A percentile compares a stretch with the other conserved stretches of the same genome.
These are phyloP conservation scores for Hymenoscyphus scutula DNA, from an alignment of 2,329 filamentous ascomycete genomes.

Conservation along the genomic window DNA sequence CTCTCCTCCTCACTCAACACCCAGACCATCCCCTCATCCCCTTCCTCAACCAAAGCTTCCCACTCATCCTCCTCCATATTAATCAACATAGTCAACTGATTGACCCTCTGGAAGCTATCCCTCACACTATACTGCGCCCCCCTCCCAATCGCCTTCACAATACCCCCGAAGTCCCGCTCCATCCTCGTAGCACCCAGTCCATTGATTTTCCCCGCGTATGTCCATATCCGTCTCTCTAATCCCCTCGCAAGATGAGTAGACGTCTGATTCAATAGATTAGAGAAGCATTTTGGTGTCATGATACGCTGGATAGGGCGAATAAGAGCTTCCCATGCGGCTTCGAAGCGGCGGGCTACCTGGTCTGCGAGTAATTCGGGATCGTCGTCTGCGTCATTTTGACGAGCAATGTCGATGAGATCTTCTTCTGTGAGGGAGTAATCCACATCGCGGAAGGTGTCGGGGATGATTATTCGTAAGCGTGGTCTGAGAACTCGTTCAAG, in stretches of 20 bases:
- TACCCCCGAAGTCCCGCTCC: conserved; percentile 77
- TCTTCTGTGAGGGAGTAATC: conserved; percentile 74
- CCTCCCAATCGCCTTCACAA: conserved; percentile 65
- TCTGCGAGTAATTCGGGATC: conserved; percentile 55
- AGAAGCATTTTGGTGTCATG: conserved; percentile 74
- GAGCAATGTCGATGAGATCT: conserved; percentile 55
- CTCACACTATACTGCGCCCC: conserved; percentile 73
- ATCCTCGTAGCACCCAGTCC: conserved; percentile 78
- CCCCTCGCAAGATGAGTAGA: conserved; percentile 72
- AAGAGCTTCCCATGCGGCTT: conserved; percentile 79
- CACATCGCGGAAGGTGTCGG: conserved; percentile 86
- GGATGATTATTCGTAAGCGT: conserved; percentile 78
- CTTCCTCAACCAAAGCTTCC: conserved; percentile 65
- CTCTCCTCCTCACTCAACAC: conserved; percentile 72
- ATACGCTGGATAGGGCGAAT: conserved; percentile 82
- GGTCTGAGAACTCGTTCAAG: conserved; percentile 85
- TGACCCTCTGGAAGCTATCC: conserved; percentile 72
- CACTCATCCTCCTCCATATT: conserved; percentile 97
- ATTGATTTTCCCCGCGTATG: conserved; percentile 71
- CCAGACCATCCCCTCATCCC: conserved; percentile 62
- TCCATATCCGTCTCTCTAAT: conserved; percentile 85
- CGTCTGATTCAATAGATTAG: conserved; percentile 71
- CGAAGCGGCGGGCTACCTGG: conserved; percentile 75
- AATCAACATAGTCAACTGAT: conserved; percentile 80
- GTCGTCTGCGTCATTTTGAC: conserved; percentile 46